Evolutionary conservation across 345 rosid species (phyloP).

Genomic region (Pugionium cornutum): DNA sequence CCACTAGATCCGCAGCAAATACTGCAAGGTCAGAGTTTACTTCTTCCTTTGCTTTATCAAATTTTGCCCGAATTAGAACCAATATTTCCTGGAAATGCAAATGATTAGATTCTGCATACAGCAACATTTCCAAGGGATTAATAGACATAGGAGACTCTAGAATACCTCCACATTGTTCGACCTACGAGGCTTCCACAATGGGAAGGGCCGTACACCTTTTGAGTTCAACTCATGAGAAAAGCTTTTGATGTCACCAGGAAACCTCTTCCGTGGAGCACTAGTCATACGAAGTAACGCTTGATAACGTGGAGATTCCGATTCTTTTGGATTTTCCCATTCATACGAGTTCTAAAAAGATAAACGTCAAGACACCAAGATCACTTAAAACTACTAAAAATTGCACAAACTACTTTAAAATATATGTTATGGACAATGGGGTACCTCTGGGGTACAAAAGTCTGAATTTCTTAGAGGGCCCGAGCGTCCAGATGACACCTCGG

Average conservation of each 20-base stretch:
- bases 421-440: constrained; percentile 33
- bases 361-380: constrained; percentile 28
- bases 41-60: constrained; percentile 95
- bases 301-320: constrained; percentile 85
- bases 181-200: constrained; percentile 80
- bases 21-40: constrained; percentile 82
- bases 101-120: constrained; percentile 28
- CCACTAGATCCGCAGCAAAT: constrained; percentile 75
- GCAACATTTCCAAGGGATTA: constrained; percentile 14
- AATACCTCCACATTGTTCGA: constrained; percentile 72
- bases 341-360: constrained; percentile 44
- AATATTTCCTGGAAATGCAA: constrained; percentile 59
- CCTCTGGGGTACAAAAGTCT: constrained; percentile 73
- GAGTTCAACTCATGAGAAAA: constrained; percentile 93
- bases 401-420: constrained; percentile 1
- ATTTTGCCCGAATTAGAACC: constrained; percentile 69
- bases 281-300: constrained; percentile 86
- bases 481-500: constrained; percentile 47
- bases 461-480: constrained; percentile 60
- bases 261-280: constrained; percentile 85
- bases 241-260: constrained; percentile 84
- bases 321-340: constrained; percentile 65
- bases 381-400: constrained; percentile 7
- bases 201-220: constrained; percentile 87
- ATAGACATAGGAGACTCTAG: constrained; percentile 2